These are phyloP conservation scores for Pistacia vera DNA, from an alignment of 345 rosid genomes.

Conservation along the genomic window DNA sequence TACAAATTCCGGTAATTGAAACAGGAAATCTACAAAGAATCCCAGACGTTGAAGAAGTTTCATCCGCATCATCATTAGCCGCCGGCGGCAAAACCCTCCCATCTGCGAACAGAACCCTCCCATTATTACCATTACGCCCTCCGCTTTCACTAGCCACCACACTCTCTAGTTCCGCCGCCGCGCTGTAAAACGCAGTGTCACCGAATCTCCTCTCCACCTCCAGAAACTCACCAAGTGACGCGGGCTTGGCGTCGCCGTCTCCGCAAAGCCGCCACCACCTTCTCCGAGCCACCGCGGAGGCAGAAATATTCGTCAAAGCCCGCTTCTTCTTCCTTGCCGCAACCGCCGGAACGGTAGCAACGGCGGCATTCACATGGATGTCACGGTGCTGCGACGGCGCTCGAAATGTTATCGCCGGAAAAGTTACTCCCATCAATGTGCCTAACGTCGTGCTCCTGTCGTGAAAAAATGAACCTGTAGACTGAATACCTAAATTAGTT, in stretches of 20 bases:
- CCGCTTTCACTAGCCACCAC: slow-evolving; percentile 41
- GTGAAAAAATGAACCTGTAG: slow-evolving; percentile 94
- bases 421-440: slow-evolving; percentile 87
- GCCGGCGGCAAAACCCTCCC: slow-evolving; percentile 88
- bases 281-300: slow-evolving; percentile 44
- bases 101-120: slow-evolving; percentile 69
- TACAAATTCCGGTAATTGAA: slow-evolving; percentile 75
- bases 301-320: slow-evolving; percentile 23
- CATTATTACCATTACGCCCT: slow-evolving; percentile 35
- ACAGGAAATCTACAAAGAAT: slow-evolving; percentile 70
- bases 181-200: slow-evolving; percentile 53
- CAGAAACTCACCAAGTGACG: slow-evolving; percentile 84
- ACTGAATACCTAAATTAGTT: too few relatives aligned
- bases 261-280: slow-evolving; percentile 91
- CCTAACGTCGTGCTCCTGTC: slow-evolving; percentile 95
- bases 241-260: slow-evolving; percentile 61
- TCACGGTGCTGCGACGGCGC: slow-evolving; percentile 58
- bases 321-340: slow-evolving; percentile 21
- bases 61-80: slow-evolving; percentile 19
- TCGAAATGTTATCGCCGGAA: slow-evolving; percentile 67
- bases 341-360: slow-evolving; percentile 7
- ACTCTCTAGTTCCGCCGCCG: slow-evolving; percentile 62
- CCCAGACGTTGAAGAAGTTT: slow-evolving; percentile 44
- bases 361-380: slow-evolving; percentile 24
- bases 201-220: slow-evolving; percentile 92